Evolutionary conservation across 768 basidiomycete genomes (phyloP).

Genomic region (Porphyrellus cyaneotinctus): DNA sequence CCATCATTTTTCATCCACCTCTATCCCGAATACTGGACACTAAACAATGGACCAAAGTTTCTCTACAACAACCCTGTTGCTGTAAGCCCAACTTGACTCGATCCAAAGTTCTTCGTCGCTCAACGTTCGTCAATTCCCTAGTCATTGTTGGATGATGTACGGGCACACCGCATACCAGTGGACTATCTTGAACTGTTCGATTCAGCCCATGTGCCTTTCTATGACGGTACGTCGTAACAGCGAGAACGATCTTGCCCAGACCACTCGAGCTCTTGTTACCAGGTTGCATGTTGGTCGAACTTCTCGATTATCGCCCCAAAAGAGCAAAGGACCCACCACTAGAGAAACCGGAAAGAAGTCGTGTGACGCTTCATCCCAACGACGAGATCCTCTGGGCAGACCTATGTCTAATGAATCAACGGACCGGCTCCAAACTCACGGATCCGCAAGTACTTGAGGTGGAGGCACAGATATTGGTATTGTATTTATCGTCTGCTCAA

Average conservation of each 20-base stretch:
- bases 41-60: constrained; percentile 80
- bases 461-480: constrained; percentile 70
- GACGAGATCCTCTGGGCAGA: constrained; percentile 78
- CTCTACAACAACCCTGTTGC: constrained; percentile 76
- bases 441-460: constrained; percentile 70
- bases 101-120: constrained; percentile 2
- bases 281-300: constrained; percentile 86
- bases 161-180: constrained; percentile 77
- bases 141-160: constrained; percentile 81
- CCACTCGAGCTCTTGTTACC: constrained; percentile 1
- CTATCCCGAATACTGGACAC: constrained; percentile 74
- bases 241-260: not conserved
- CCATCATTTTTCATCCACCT: constrained; percentile 80
- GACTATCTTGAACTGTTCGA: constrained; percentile 85
- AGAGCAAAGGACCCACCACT: constrained; percentile 52
- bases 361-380: constrained; percentile 74
- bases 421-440: constrained; percentile 55
- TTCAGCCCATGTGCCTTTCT: constrained; percentile 67
- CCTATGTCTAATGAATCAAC: constrained; percentile 64
- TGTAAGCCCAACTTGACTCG: constrained; percentile 28
- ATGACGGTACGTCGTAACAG: constrained; percentile 57
- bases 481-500: constrained; percentile 40
- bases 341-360: constrained; percentile 58
- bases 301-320: constrained; percentile 69
- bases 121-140: constrained; percentile 28